phyloP scores from a whole-genome alignment of 163 green algal species.

The Volvox carteri region DNA sequence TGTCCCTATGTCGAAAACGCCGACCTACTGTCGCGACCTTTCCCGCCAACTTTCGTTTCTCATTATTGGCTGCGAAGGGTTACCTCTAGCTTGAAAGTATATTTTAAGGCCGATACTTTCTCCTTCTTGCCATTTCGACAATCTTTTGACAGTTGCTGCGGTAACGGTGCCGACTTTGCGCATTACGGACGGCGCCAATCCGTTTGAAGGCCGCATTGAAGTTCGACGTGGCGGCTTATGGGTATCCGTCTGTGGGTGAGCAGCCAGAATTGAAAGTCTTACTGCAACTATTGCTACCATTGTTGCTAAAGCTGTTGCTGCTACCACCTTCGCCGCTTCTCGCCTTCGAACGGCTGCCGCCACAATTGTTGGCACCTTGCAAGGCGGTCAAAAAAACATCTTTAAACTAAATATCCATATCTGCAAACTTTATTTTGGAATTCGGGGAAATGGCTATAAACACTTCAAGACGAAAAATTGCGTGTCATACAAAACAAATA shows the following conservation, averaged over 20 bases:
- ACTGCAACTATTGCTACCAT: background rate
- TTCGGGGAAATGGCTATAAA: too few species aligned
- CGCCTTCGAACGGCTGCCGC: background rate
- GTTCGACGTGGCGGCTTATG: background rate
- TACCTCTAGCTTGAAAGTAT: too few species aligned
- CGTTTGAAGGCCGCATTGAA: constrained; percentile 15
- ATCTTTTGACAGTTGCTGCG: background rate
- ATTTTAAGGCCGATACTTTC: too few species aligned
- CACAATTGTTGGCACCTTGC: too few species aligned
- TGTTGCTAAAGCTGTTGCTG: background rate
- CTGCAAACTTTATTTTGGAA: background rate
- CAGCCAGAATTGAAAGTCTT: background rate
- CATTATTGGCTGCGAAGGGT: too few species aligned
- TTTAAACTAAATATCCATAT: background rate
- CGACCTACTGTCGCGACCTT: too few species aligned
- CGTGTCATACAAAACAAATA: too few species aligned
- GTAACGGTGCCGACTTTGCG: background rate
- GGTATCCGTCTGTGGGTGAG: constrained; percentile 11
- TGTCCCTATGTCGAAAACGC: too few species aligned
- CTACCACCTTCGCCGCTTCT: background rate
- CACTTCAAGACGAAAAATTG: too few species aligned
- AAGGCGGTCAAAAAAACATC: too few species aligned
- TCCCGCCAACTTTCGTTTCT: background rate
- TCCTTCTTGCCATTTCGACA: background rate
- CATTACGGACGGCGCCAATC: background rate